Conservation (phyloP, 2,329 filamentous ascomycete genomes). For the Alternaria novae-zelandiae region DNA sequence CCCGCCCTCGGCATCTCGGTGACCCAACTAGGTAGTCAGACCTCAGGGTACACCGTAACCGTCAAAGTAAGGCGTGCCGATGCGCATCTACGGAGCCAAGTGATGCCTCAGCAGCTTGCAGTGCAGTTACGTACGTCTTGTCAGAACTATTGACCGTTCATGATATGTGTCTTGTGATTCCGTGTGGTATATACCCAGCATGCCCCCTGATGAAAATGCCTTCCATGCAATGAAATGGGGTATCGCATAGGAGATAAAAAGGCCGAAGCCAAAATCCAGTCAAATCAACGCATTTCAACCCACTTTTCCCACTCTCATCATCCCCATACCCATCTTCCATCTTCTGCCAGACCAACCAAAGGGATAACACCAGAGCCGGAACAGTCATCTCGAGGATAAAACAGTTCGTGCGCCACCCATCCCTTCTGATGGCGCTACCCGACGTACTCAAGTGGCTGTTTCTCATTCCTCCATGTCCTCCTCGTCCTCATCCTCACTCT, state of each 20-base stretch:
- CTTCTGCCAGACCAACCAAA: not conserved
- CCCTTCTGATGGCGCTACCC: not conserved
- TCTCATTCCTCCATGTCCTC: constrained; percentile 20
- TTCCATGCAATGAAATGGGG: not conserved
- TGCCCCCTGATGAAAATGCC: not conserved
- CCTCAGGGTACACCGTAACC: not conserved
- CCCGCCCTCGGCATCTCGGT: not conserved
- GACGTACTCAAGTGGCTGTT: not conserved
- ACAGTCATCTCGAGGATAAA: not conserved
- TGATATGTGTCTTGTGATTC: not conserved
- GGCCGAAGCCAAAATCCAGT: not conserved
- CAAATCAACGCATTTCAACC: not conserved
- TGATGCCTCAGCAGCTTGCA: not conserved
- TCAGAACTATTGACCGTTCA: not conserved
- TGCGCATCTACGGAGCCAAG: not conserved
- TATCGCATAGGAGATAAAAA: not conserved
- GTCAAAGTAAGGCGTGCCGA: not conserved
- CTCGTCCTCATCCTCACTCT: constrained; percentile 29
- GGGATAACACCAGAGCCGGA: not conserved
- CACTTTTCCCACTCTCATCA: not conserved
- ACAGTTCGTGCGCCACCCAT: not conserved
- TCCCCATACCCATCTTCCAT: not conserved
- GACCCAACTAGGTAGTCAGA: not conserved
- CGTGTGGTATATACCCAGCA: not conserved
- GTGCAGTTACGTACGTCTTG: not conserved